Evolutionary conservation across 2,329 filamentous ascomycete genomes (phyloP), one percentile per base, ranked within the genome.

Genomic region (Cladosporium oxysporum): DNA sequence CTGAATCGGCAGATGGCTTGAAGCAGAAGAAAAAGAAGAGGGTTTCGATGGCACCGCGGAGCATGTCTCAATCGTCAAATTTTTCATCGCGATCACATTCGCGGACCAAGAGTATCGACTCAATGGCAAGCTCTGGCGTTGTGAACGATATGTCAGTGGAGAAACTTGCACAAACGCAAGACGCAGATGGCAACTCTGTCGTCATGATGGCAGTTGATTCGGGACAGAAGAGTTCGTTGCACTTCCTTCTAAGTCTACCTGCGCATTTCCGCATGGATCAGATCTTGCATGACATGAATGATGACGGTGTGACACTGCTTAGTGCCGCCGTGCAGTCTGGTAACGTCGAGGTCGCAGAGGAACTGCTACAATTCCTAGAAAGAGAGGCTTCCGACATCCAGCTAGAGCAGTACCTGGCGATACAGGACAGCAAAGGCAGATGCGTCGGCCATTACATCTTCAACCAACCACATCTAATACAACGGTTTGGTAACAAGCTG

Each of bases 391-490:
- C 85, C 21, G 81, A 87, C 62, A 79, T 83, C 18, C 82, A 85
- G 58, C 78, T 96, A 33, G 77, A 81, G 52, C 80, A 83, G 7
- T 98, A 99, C 74, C 79, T 98, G 58, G 83, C 86, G 4, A 83
- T 86, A 67, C 90, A 94, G 73, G 95, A 99, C 74, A 87, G 86
- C 44, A 90, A 93, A 82, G 95, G 94, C 26, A 89, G 95, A 71
- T 96, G 93, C 68, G 87, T 92, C 62, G 95, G 90, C n/a, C 95
- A 99, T 78, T 99, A 99, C 77, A 84, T 99, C 18, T 99, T 99
- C 80, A 91, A 97, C 74, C 90, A 92, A 10, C 95, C 95, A 2
- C 84, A 86, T 62, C 82, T 99, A 23, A 95, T 99, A 70, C 81
- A 83, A 53, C 85, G 86, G 64, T 89, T 98, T 67, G 93, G 93